A percentile compares a stretch with the other conserved stretches of the same genome.
These are phyloP conservation scores for Scheffersomyces lignosus DNA, from an alignment of 805 yeast genomes.

Conservation along the genomic window DNA sequence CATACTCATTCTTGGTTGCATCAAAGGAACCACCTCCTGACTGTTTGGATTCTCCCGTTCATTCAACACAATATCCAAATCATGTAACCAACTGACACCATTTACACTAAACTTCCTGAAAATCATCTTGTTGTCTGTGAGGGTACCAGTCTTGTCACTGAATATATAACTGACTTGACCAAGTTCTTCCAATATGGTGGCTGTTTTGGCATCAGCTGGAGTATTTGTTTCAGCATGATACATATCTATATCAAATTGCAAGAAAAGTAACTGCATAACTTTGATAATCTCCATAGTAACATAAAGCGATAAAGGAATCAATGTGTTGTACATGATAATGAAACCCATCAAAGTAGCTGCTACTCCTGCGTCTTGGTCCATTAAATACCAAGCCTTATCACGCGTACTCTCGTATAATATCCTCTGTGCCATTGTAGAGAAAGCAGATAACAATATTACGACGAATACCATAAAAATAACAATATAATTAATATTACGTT, in stretches of 20 bases:
- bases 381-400: constrained; percentile 68
- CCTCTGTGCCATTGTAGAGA: constrained; percentile 79
- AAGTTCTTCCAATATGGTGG: constrained; percentile 91
- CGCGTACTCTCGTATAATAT: constrained; percentile 43
- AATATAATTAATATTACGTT: constrained; percentile 75
- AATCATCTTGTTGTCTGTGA: constrained; percentile 92
- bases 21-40: constrained; percentile 1
- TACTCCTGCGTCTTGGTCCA: constrained; percentile 71
- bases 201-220: constrained; percentile 93
- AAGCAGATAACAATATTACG: constrained; percentile 71
- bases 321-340: constrained; percentile 94
- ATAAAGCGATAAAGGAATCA: constrained; percentile 91
- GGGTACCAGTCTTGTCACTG: constrained; percentile 96
- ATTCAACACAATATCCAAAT: constrained; percentile 48
- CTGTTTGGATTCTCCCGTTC: constrained; percentile 14
- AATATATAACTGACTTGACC: constrained; percentile 96
- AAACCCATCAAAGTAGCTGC: constrained; percentile 94
- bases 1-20: constrained; percentile 7
- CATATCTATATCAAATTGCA: constrained; percentile 94
- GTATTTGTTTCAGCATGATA: constrained; percentile 81
- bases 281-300: constrained; percentile 97
- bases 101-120: constrained; percentile 85
- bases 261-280: constrained; percentile 74
- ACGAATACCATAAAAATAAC: constrained; percentile 85
- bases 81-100: constrained; percentile 90